Conservation (phyloP, 768 basidiomycete species). For the Tylopilus subfusipes region DNA sequence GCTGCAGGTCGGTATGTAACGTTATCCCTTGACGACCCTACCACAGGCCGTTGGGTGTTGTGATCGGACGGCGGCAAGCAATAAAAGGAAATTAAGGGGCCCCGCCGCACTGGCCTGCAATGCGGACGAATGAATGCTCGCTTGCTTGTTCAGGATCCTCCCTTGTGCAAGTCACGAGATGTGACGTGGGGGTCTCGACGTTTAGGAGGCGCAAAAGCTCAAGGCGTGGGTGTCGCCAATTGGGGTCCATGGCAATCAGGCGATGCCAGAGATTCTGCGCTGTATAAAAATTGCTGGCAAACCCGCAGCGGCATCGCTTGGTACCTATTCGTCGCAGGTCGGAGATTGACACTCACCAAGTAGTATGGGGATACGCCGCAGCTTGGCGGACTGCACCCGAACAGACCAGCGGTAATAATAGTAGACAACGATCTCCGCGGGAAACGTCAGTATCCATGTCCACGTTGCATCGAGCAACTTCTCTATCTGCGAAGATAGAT, state of each 20-base stretch:
- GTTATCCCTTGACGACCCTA: slow-evolving; percentile 13
- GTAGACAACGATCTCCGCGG: slow-evolving; percentile 27
- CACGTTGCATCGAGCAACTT: slow-evolving; percentile 24
- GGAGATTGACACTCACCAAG: slow-evolving; percentile 20
- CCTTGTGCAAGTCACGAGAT: slow-evolving; percentile 4
- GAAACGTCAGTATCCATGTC: slow-evolving; percentile 29
- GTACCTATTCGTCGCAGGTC: slow-evolving; percentile 9
- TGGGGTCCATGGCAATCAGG: neutral
- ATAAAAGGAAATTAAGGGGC: slow-evolving; percentile 19
- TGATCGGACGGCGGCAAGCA: neutral
- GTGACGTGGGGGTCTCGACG: slow-evolving; percentile 24
- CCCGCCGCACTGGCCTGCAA: neutral
- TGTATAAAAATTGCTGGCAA: slow-evolving; percentile 6
- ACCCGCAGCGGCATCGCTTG: slow-evolving; percentile 2
- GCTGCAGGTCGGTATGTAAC: slow-evolving; percentile 3
- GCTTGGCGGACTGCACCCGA: slow-evolving; percentile 13
- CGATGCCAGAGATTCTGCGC: neutral
- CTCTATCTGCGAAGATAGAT: slow-evolving; percentile 17
- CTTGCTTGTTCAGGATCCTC: slow-evolving; percentile 9
- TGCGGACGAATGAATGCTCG: neutral
- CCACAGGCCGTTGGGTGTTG: slow-evolving; percentile 5
- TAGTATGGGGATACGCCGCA: slow-evolving; percentile 23
- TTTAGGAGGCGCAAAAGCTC: slow-evolving; percentile 15
- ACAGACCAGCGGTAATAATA: slow-evolving; percentile 6
- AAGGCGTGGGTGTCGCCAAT: neutral